Percentiles rank a stretch among this genome's conserved stretches.
phyloP scores from a whole-genome alignment of 371 early-diverging fungal species.

The Lichtheimia ornata region DNA sequence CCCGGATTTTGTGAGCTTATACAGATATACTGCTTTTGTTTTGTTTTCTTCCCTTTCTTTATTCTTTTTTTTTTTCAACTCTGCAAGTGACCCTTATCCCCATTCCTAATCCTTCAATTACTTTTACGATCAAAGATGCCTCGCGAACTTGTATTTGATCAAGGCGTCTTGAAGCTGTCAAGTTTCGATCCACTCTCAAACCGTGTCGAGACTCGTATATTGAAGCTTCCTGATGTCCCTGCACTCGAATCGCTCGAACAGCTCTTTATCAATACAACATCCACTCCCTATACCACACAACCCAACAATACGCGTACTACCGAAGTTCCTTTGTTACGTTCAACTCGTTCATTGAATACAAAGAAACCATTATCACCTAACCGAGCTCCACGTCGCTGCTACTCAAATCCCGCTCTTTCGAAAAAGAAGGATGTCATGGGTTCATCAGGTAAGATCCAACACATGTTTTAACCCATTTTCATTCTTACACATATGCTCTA shows the following conservation, averaged over 20 bases:
- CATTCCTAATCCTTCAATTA: conserved; percentile 20
- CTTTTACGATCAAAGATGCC: conserved; percentile 12
- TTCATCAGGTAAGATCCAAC: conserved; percentile 2
- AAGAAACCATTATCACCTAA: conserved; percentile 1
- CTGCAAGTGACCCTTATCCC: not conserved
- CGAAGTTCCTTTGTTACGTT: not conserved
- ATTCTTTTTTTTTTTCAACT: conserved; percentile 2
- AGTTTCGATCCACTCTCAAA: conserved; percentile 32
- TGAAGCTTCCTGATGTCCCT: conserved; percentile 26
- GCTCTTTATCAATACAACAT: conserved; percentile 13
- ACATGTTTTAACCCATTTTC: not conserved
- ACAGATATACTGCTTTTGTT: conserved; percentile 8
- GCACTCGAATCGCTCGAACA: conserved; percentile 32
- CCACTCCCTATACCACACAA: conserved; percentile 3
- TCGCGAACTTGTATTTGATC: conserved; percentile 24
- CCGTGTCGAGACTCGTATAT: conserved; percentile 24
- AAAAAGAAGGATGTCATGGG: conserved; percentile 1
- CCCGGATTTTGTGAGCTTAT: not conserved
- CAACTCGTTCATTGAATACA: conserved; percentile 8
- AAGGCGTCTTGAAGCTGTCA: conserved; percentile 34
- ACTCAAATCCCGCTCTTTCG: conserved; percentile 15
- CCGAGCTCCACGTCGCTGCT: conserved; percentile 16
- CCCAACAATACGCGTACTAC: not conserved
- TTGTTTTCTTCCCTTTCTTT: conserved; percentile 5
- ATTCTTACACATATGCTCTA: not conserved